Conservation (phyloP, 2,329 filamentous ascomycete genomes). For the Trichoderma cornu-damae region DNA sequence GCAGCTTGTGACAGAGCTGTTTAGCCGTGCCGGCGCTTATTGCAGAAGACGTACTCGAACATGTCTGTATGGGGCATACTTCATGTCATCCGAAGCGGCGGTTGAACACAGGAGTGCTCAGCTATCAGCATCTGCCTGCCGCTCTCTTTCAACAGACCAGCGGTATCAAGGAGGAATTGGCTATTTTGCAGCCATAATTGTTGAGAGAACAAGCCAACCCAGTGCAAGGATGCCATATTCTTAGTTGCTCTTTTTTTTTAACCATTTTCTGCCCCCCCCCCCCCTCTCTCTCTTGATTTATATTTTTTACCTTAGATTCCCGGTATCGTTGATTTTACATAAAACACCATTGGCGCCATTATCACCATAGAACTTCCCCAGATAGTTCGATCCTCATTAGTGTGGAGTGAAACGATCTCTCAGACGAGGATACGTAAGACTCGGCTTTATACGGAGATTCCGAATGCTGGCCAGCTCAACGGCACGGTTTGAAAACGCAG, state of each 20-base stretch:
- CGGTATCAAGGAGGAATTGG: neutral
- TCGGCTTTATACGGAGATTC: neutral
- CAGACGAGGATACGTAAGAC: neutral
- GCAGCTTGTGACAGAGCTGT: neutral
- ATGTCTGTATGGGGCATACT: too few relatives aligned
- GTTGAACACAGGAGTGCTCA: too few relatives aligned
- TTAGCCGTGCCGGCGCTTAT: constrained; percentile 2
- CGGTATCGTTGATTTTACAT: neutral
- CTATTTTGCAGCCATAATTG: neutral
- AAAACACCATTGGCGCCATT: neutral
- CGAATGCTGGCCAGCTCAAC: neutral
- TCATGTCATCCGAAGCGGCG: neutral
- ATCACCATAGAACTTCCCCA: neutral
- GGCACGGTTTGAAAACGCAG: neutral
- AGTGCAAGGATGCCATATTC: neutral
- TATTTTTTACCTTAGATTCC: neutral
- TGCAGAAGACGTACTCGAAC: neutral
- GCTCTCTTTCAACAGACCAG: neutral
- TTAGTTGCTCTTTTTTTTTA: neutral
- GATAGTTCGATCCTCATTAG: neutral
- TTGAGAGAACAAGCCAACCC: neutral
- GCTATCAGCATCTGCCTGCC: too few relatives aligned
- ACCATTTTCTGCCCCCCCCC: too few relatives aligned
- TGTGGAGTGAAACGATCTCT: neutral
- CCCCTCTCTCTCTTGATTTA: neutral